Conservation (phyloP, 1,284 basidiomycete genomes). For the Puccinia hordei region DNA sequence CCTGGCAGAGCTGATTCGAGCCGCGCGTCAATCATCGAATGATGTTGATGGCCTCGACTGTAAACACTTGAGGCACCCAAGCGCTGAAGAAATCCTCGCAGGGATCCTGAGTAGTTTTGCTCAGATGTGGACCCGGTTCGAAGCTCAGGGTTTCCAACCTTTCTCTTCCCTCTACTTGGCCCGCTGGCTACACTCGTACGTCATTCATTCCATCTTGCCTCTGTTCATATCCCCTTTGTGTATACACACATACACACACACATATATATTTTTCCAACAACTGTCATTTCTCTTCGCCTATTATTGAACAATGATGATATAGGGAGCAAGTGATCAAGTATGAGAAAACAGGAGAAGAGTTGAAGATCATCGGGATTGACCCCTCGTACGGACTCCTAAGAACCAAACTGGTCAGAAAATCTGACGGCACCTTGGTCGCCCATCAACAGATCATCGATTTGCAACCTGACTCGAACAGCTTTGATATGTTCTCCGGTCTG, state of each 20-base stretch:
- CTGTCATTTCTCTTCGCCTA: neutral
- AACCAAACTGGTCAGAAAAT: conserved; percentile 67
- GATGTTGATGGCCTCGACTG: conserved; percentile 59
- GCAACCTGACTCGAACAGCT: conserved; percentile 96
- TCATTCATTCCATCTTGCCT: conserved; percentile 53
- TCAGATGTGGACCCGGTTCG: conserved; percentile 73
- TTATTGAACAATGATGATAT: conserved; percentile 48
- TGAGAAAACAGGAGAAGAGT: conserved; percentile 69
- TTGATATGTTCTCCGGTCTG: conserved; percentile 88
- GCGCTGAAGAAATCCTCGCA: conserved; percentile 75
- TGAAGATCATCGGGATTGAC: conserved; percentile 83
- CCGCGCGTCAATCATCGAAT: conserved; percentile 64
- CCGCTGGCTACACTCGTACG: conserved; percentile 86
- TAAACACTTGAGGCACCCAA: conserved; percentile 62
- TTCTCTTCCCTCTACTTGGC: conserved; percentile 66
- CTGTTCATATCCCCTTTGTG: too few species aligned
- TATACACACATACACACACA: too few species aligned
- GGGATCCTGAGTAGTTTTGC: conserved; percentile 78
- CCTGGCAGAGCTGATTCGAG: conserved; percentile 39
- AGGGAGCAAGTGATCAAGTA: conserved; percentile 83
- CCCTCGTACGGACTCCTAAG: conserved; percentile 81
- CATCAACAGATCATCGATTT: conserved; percentile 63
- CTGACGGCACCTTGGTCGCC: conserved; percentile 39
- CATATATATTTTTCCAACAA: neutral
- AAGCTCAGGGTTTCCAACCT: conserved; percentile 62